Conservation (phyloP, 2,329 filamentous ascomycete species). For the Epichloe glyceriae region DNA sequence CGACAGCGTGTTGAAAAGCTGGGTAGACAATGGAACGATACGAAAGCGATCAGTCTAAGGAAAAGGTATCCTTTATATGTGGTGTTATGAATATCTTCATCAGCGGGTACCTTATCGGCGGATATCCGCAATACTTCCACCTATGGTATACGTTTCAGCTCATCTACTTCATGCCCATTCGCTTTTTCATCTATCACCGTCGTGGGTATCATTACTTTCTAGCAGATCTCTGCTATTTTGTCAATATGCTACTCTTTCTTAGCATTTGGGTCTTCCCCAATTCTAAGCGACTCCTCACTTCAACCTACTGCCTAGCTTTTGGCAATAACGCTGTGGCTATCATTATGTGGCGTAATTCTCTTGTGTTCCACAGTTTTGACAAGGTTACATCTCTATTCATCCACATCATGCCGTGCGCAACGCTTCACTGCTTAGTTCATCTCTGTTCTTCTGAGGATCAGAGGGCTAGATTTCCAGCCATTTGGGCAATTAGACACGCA, state of each 20-base stretch:
- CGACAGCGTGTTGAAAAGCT: conserved; percentile 78
- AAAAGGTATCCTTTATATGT: conserved; percentile 93
- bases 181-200: conserved; percentile 80
- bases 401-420: conserved; percentile 95
- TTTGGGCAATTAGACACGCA: conserved; percentile 65
- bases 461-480: conserved; percentile 63
- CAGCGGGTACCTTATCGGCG: conserved; percentile 86
- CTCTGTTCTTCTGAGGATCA: conserved; percentile 56
- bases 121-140: conserved; percentile 73
- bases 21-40: conserved; percentile 75
- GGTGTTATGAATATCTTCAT: conserved; percentile 97
- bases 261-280: conserved; percentile 82
- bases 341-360: conserved; percentile 96
- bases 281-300: conserved; percentile 84
- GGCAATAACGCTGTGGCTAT: conserved; percentile 97
- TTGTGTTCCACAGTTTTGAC: conserved; percentile 97
- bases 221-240: conserved; percentile 95
- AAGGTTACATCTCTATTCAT: conserved; percentile 98
- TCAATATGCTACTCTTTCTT: conserved; percentile 73
- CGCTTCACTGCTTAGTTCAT: conserved; percentile 85
- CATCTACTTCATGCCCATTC: conserved; percentile 92
- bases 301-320: conserved; percentile 82
- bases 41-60: conserved; percentile 76
- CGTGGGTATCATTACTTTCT: conserved; percentile 95
- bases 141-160: conserved; percentile 84